phyloP scores from a whole-genome alignment of 2,329 filamentous ascomycete species.

The Zasmidium citrigriseum region DNA sequence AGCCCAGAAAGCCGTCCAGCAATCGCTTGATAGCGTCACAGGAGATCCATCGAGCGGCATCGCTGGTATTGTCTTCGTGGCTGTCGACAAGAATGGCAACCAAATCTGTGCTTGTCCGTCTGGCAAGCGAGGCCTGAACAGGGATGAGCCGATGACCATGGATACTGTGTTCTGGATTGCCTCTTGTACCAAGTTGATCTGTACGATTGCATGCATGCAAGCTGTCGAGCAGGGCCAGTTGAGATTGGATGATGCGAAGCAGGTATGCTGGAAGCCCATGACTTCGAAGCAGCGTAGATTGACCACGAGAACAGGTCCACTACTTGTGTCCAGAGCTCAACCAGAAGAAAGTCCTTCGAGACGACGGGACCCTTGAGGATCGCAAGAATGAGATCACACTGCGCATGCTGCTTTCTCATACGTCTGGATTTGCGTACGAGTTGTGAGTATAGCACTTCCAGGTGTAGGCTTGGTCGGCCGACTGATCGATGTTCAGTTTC shows the following conservation, averaged over 20 bases:
- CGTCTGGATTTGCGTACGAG: constrained; percentile 51
- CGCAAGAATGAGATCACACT: constrained; percentile 52
- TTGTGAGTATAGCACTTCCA: constrained; percentile 35
- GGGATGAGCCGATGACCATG: constrained; percentile 56
- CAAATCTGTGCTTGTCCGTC: constrained; percentile 44
- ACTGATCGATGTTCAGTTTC: constrained; percentile 32
- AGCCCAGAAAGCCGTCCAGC: constrained; percentile 38
- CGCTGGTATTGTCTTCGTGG: constrained; percentile 48
- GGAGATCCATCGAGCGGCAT: constrained; percentile 34
- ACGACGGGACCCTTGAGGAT: constrained; percentile 41
- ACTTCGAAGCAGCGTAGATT: too few relatives aligned
- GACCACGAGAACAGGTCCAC: constrained; percentile 30
- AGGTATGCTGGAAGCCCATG: constrained; percentile 10
- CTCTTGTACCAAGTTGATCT: constrained; percentile 50
- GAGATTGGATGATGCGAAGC: constrained; percentile 42
- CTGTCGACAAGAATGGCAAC: constrained; percentile 47
- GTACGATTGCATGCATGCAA: constrained; percentile 50
- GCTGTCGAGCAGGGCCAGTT: constrained; percentile 47
- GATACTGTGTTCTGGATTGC: constrained; percentile 62
- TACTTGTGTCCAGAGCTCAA: constrained; percentile 46
- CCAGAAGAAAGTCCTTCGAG: constrained; percentile 43
- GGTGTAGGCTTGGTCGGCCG: not conserved
- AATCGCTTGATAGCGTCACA: constrained; percentile 37
- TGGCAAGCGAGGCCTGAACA: constrained; percentile 40
- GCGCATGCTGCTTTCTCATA: constrained; percentile 54